A percentile compares a stretch with the other conserved stretches of the same genome.
Evolutionary conservation across 768 basidiomycete species (phyloP).

Genomic region (Boletus subcaerulescens): DNA sequence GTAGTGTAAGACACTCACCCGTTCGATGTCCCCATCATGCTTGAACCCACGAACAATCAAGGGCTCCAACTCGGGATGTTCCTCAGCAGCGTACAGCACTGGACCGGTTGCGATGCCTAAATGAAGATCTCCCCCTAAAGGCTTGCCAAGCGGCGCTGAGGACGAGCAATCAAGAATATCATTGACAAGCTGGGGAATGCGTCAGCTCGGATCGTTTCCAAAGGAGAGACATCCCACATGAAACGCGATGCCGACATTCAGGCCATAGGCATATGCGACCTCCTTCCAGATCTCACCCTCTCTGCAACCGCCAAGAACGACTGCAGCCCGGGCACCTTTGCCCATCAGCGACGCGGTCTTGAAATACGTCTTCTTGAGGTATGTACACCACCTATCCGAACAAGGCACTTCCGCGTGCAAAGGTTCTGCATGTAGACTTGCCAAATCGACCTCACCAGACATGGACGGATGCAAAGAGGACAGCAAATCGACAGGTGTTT

Average conservation of each 20-base stretch:
- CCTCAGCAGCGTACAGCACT: conserved; percentile 81
- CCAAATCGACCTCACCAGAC: conserved; percentile 24
- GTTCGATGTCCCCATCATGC: conserved; percentile 74
- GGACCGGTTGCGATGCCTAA: conserved; percentile 86
- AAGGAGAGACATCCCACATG: no score
- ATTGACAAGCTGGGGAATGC: conserved; percentile 72
- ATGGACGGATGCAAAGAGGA: conserved; percentile 17
- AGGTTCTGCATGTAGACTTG: conserved; percentile 44
- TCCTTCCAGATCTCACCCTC: conserved; percentile 86
- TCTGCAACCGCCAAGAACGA: conserved; percentile 78
- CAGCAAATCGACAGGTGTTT: background rate
- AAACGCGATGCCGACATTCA: no score
- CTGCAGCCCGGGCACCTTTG: conserved; percentile 61
- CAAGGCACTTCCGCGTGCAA: conserved; percentile 25
- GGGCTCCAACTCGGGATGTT: conserved; percentile 70
- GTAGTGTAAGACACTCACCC: conserved; percentile 42
- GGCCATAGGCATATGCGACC: conserved; percentile 61
- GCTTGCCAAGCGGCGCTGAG: conserved; percentile 80
- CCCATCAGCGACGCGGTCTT: conserved; percentile 2
- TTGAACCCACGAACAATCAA: conserved; percentile 80
- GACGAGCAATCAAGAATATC: conserved; percentile 93
- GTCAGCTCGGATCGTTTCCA: background rate
- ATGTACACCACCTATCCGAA: conserved; percentile 63
- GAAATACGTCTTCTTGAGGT: conserved; percentile 84
- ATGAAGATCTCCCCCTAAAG: conserved; percentile 74